Evolutionary conservation across 192 early-diverging fungal genomes (phyloP).

Genomic region (Paraglomus brasilianum): DNA sequence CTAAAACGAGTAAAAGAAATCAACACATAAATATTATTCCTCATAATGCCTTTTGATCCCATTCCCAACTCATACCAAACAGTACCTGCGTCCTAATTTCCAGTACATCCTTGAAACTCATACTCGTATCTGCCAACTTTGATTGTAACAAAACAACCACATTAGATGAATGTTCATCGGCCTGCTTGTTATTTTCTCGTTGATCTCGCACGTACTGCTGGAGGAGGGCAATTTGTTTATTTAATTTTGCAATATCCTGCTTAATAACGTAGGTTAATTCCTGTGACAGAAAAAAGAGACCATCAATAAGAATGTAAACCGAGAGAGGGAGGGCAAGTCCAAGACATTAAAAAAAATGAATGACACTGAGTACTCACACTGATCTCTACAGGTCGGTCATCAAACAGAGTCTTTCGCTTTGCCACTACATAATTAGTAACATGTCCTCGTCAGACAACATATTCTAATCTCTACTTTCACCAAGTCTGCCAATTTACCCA

Average conservation of each 20-base stretch:
- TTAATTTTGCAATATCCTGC: constrained; percentile 93
- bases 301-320: not conserved
- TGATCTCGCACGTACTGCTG: constrained; percentile 67
- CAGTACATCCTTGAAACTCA: constrained; percentile 92
- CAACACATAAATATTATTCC: not conserved
- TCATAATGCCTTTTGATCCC: not conserved
- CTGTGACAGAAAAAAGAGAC: constrained; percentile 39
- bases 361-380: constrained; percentile 52
- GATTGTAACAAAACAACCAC: constrained; percentile 93
- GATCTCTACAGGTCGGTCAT: constrained; percentile 95
- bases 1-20: constrained; percentile 33
- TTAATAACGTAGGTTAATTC: constrained; percentile 93
- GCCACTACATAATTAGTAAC: constrained; percentile 58
- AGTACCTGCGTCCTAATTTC: constrained; percentile 82
- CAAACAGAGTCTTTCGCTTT: constrained; percentile 94
- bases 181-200: constrained; percentile 60
- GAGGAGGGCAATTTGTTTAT: constrained; percentile 88
- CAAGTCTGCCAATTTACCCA: not conserved
- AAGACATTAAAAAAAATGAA: not conserved
- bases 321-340: constrained; percentile 6
- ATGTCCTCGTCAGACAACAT: not conserved
- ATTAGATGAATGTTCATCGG: constrained; percentile 85
- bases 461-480: too few species aligned
- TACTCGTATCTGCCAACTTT: constrained; percentile 85
- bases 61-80: not conserved